Percentiles rank a stretch among this genome's conserved stretches.
Conservation (phyloP, 1,284 basidiomycete genomes). For the Ceratobasidium theobromae region DNA sequence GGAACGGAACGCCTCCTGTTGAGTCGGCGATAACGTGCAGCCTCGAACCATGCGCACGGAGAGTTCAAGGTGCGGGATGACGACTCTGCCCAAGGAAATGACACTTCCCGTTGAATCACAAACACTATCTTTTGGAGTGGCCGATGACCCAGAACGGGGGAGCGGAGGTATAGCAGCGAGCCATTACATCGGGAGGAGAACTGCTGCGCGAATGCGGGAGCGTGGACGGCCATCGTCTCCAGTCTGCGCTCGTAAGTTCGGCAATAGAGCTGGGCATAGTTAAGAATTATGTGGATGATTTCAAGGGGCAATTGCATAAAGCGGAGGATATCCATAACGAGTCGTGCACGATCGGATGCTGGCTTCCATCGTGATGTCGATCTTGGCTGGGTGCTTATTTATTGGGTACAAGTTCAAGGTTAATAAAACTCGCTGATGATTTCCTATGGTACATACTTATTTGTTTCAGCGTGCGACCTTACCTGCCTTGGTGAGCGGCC, state of each 20-base stretch:
- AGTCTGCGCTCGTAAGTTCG: conserved; percentile 18
- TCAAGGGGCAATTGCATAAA: background rate
- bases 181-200: conserved; percentile 17
- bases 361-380: conserved; percentile 5
- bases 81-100: conserved; percentile 10
- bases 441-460: background rate
- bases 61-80: conserved; percentile 4
- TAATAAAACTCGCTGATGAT: background rate
- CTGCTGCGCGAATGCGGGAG: conserved; percentile 1
- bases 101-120: conserved; percentile 17
- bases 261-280: conserved; percentile 10
- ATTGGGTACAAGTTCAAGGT: background rate
- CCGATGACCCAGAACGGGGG: background rate
- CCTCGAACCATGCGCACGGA: conserved; percentile 17
- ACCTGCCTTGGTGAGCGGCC: background rate
- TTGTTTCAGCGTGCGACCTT: background rate
- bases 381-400: too few species aligned
- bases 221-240: conserved; percentile 11
- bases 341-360: background rate
- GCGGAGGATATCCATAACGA: background rate
- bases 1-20: background rate
- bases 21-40: background rate
- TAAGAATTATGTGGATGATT: conserved; percentile 17
- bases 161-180: conserved; percentile 14
- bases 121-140: conserved; percentile 16